Evolutionary conservation across 169 alveolate species (phyloP), one percentile per base, ranked within the genome.

Genomic region (Plasmodium blacklocki): DNA sequence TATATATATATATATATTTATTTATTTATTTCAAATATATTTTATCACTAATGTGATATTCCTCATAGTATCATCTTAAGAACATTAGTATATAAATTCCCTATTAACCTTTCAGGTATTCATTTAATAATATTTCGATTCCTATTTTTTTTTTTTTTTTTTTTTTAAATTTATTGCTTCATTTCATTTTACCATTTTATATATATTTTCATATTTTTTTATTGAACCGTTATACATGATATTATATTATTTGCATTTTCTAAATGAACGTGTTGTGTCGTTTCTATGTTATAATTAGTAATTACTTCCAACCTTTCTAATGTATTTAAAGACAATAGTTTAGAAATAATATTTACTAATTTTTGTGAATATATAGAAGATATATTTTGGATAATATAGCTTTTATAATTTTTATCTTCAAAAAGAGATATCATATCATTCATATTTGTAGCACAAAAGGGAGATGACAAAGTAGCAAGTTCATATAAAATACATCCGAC

Each of bases 401-500:
- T 72, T 83, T 83, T 83, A 83, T 83, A 83, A 45, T 83, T 73
- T 47, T 83, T 72, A 83, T 83, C 85, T 15, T 72, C 91, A 83
- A 72, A 72, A 23, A 60, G 50, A n/a, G 73, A 63, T 62, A 73
- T 83, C 85, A 83, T 73, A 39, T 83, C 91, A 59, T 43, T 62
- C 26, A 71, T 56, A 32, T 58, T 43, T n/a, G 67, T 83, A 39
- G 88, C 87, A 59, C 73, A 59, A 78, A 92, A 92, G 11, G 93
- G 93, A 47, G 91, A 92, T 18, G 92, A 76, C 43, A 92, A 70
- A 2, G 95, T 92, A 15, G 88, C 74, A 87, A 92, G 74, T 68
- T 92, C 95, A 70, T 80, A 92, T 64, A 92, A 86, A 58, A 92
- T 59, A 64, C 95, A 92, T 21, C 95, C 95, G 0, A 88, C 92